Evolutionary conservation across 495 filamentous ascomycete genomes (phyloP), one percentile per base, ranked within the genome.

Genomic region (Penicillium chermesinum): DNA sequence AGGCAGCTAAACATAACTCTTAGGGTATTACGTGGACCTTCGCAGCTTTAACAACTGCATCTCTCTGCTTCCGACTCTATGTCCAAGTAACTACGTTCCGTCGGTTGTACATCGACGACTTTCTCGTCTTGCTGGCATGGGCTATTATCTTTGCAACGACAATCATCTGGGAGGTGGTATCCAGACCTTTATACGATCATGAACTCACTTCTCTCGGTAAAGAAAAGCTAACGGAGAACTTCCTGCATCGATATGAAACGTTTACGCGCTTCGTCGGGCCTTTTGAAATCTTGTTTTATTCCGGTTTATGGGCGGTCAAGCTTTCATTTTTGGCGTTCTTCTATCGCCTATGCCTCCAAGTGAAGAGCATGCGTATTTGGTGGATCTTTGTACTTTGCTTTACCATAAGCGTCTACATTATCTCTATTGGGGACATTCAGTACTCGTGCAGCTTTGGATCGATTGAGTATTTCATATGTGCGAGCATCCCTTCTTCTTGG

Each of bases 241-340:
- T 55, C 13, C 32, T 49, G 1, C 39, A 35, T 1, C 44, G 41
- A 9, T 58, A 42, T 27, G 42, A 55, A 7, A 21, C 5, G 4
- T 55, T 55, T 14, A 52, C 55, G 44, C 48, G 44, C 7, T 51
- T 42, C 6, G 38, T 52, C 10, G 52, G 44, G 12, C 52, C 48
- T 3, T 30, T 55, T 8, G 20, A 54, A 42, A 38, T 63, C 7
- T 38, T 65, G 1, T 61, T 56, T 17, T 57, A 61, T 33, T 49
- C 52, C 7, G 49, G 41, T 6, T 36, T 63, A 6, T 63, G 54
- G 54, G 35, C 44, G 15, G 35, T 64, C 41, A 66, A 66, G 16
- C 45, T 62, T 16, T 61, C 55, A 1, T 66, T 64, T 32, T 22
- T 66, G 30, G 17, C 48, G n/a, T 49, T 55, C 17, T 62, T 62